Conservation (phyloP, 2,329 filamentous ascomycete species). For the Aspergillus terreus region DNA sequence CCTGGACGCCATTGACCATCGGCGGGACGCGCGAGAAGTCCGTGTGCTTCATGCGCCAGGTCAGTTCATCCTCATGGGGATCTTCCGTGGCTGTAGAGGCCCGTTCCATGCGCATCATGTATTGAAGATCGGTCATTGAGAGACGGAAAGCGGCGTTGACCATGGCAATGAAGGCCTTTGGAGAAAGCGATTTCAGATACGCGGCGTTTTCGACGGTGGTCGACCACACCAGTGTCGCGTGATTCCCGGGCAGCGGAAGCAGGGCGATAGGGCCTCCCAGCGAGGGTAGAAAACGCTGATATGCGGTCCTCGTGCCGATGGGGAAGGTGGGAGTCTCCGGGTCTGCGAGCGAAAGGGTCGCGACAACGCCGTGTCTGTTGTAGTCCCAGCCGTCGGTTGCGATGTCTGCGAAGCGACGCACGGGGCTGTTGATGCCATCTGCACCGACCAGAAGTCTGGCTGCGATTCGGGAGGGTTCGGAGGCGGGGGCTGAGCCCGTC, state of each 20-base stretch:
- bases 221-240: constrained; percentile 89
- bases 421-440: constrained; percentile 91
- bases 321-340: constrained; percentile 27
- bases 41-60: constrained; percentile 78
- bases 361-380: constrained; percentile 82
- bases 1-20: constrained; percentile 66
- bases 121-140: constrained; percentile 71
- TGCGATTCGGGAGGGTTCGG: constrained; percentile 55
- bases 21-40: constrained; percentile 60
- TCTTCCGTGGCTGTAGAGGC: constrained; percentile 14
- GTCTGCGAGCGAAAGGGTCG: constrained; percentile 69
- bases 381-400: constrained; percentile 91
- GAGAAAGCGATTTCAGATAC: constrained; percentile 69
- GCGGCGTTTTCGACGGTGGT: constrained; percentile 78
- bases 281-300: constrained; percentile 90
- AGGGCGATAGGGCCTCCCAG: constrained; percentile 76
- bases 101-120: constrained; percentile 67
- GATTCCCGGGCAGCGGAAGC: constrained; percentile 79
- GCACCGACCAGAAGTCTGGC: constrained; percentile 87
- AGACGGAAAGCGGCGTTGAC: constrained; percentile 93
- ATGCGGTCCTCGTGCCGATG: constrained; percentile 66
- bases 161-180: constrained; percentile 74
- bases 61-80: constrained; percentile 67
- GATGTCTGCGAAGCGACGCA: constrained; percentile 84
- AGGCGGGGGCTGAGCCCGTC: constrained; percentile 29